These are phyloP conservation scores for Martensiomyces pterosporus DNA, from an alignment of 192 early-diverging fungal species.

Conservation along the genomic window DNA sequence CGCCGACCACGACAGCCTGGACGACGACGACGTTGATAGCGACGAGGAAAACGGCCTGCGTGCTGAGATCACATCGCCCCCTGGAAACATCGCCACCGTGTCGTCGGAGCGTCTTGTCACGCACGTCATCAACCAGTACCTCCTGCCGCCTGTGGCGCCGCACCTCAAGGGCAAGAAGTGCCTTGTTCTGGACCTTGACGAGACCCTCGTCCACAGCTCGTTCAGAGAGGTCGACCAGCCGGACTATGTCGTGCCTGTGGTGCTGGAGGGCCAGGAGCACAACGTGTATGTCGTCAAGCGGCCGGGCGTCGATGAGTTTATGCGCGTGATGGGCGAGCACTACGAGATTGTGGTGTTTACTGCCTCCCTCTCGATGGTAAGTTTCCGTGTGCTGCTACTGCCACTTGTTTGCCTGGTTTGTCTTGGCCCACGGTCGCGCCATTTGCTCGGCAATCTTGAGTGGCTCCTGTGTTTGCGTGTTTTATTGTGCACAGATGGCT, in stretches of 20 bases:
- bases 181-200: slow-evolving; percentile 94
- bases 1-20: slow-evolving; percentile 40
- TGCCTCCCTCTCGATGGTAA: slow-evolving; percentile 79
- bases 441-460: no score
- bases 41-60: slow-evolving; percentile 45
- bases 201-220: slow-evolving; percentile 94
- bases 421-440: no score
- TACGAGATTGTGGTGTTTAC: slow-evolving; percentile 97
- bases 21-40: slow-evolving; percentile 28
- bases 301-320: slow-evolving; percentile 91
- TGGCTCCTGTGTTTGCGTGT: neutral
- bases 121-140: slow-evolving; percentile 27
- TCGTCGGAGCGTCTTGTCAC: slow-evolving; percentile 49
- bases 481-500: neutral
- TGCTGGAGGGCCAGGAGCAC: slow-evolving; percentile 86
- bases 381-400: slow-evolving; percentile 7
- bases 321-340: slow-evolving; percentile 77
- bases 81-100: slow-evolving; percentile 41
- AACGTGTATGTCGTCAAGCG: slow-evolving; percentile 96
- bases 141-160: slow-evolving; percentile 67
- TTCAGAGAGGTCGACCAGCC: slow-evolving; percentile 75
- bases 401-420: neutral
- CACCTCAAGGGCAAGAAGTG: slow-evolving; percentile 78
- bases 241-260: slow-evolving; percentile 90
- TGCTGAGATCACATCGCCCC: slow-evolving; percentile 44